Base-by-base conservation (phyloP, 1,139 yeast species). In the Zygotorulaspora mrakii region DNA sequence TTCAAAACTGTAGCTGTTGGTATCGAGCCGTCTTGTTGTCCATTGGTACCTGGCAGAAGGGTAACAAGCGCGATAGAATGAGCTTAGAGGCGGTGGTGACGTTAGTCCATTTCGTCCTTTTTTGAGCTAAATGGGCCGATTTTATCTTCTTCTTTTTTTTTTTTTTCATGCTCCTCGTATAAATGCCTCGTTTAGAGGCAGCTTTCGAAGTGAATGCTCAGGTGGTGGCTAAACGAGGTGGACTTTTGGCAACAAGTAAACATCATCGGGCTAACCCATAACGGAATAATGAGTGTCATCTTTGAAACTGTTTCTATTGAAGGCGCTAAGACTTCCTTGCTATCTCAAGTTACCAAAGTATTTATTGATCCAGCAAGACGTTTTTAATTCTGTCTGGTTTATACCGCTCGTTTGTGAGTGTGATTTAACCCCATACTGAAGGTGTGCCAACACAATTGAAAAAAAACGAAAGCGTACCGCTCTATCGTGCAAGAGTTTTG, bases 221-320 rank as follows among this genome's bases (percentile, higher is more conserved):
- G 39, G 35, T 36, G 39, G 39, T 36, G 21, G 17, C 17, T 36
- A 36, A 36, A 36, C 39, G 39, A 36, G 35, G 14, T 31, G 31
- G 34, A 29, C 31, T 21, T 22, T 27, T 25, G 29, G 32, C 27
- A 36, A 24, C 32, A 36, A 31, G 33, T 36, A 33, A 36, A 36
- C 39, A 28, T 28, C 31, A 28, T 28, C 31, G 31, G 16, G n/a
- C 9, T 18, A 28, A 17, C 18, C 31, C 16, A 14, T 5, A 16
- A 28, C 16, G 21, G 12, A 28, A 17, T 16, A 12, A 28, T 17
- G 21, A 12, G 16, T 18, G 21, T 8, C 22, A 9, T 9, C 22
- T 25, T 13, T 5, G 13, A 9, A 13, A 13, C n/a, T 11, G 10
- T n/a, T 11, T 25, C 13, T 7, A 8, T 16, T 5, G 4, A 28